These are phyloP conservation scores for Ogataea corticis DNA, from an alignment of 805 yeast genomes.

Conservation along the genomic window DNA sequence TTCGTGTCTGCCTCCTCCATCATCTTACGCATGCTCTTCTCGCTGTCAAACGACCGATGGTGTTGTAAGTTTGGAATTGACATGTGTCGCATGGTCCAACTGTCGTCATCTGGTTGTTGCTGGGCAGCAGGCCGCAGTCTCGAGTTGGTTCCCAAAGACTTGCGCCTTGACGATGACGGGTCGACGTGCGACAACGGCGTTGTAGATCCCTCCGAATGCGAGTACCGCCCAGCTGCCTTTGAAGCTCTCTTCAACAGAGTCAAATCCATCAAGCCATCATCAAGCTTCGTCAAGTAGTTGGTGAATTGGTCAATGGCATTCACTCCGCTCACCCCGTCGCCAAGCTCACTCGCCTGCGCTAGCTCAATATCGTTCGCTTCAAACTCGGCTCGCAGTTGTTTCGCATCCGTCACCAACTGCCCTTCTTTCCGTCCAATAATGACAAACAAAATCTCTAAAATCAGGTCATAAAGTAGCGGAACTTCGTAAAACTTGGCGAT, in stretches of 20 bases:
- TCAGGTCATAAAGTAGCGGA: constrained; percentile 68
- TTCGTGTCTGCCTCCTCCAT: neutral
- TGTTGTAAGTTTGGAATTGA: neutral
- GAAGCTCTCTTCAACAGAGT: constrained; percentile 51
- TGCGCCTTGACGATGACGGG: neutral
- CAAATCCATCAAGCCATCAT: constrained; percentile 64
- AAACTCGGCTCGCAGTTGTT: constrained; percentile 30
- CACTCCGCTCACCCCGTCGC: constrained; percentile 22
- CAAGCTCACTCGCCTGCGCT: constrained; percentile 5
- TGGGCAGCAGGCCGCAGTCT: neutral
- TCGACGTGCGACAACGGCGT: constrained; percentile 1
- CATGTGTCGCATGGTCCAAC: neutral
- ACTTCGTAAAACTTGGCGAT: constrained; percentile 66
- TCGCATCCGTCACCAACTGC: constrained; percentile 43
- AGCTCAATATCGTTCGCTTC: constrained; percentile 11
- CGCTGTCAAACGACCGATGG: constrained; percentile 3
- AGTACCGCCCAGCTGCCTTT: constrained; percentile 28
- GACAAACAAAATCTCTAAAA: constrained; percentile 68
- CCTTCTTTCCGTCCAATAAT: constrained; percentile 69
- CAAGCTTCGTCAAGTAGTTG: constrained; percentile 56
- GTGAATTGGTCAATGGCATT: constrained; percentile 49
- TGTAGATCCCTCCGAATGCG: constrained; percentile 9
- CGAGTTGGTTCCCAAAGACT: constrained; percentile 4
- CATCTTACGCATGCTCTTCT: neutral
- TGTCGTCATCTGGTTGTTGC: neutral